A percentile compares a stretch with the other conserved stretches of the same genome.
Evolutionary conservation across 176 grass and related monocot genomes (phyloP).

Genomic region (Olyra latifolia): DNA sequence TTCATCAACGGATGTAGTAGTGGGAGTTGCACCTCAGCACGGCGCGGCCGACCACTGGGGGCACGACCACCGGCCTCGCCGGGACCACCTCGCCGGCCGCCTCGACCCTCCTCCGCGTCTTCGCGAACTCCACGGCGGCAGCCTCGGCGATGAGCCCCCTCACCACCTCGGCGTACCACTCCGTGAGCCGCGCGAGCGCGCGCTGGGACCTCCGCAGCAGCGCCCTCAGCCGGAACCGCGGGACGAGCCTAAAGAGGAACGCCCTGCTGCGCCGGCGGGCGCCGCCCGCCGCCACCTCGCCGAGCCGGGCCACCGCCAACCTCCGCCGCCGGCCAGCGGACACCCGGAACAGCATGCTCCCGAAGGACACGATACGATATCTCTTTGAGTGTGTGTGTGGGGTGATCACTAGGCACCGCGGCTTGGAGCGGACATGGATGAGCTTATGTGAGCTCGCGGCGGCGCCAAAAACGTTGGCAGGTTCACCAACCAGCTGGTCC

Average conservation of each 20-base stretch:
- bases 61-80: constrained; percentile 3
- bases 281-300: not conserved
- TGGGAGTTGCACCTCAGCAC: constrained; percentile 33
- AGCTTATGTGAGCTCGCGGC: not conserved
- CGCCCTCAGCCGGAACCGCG: constrained; percentile 14
- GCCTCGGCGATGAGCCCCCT: constrained; percentile 30
- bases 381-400: no score
- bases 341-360: constrained; percentile 18
- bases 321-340: not conserved
- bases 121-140: not conserved
- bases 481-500: not conserved
- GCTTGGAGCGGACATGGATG: not conserved
- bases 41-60: not conserved
- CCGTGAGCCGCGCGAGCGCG: constrained; percentile 26
- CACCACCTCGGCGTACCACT: constrained; percentile 18
- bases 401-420: not conserved
- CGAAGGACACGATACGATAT: no score
- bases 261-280: not conserved
- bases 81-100: not conserved
- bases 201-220: constrained; percentile 24
- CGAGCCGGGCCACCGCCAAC: constrained; percentile 17
- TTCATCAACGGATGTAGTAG: constrained; percentile 21
- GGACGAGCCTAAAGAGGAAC: not conserved
- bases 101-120: not conserved
- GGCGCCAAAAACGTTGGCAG: not conserved